Evolutionary conservation across 352 stramenopile genomes (phyloP).

Genomic region (Salisapilia sapeloensis): DNA sequence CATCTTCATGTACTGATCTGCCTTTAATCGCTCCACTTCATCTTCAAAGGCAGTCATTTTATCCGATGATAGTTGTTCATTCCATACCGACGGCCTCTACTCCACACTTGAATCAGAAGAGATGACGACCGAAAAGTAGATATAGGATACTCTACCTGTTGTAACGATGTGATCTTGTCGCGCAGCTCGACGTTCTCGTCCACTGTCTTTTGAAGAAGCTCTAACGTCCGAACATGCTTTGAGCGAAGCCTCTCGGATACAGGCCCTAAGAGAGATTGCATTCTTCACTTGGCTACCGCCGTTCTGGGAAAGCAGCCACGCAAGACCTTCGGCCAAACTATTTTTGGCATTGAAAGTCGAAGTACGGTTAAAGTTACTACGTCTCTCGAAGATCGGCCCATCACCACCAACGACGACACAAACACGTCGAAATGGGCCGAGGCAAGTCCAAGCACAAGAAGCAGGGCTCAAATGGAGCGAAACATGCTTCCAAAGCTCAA

Average conservation of each 20-base stretch:
- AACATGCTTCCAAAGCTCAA: too few species aligned
- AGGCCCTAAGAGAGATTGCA: too few species aligned
- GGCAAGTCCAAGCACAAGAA: too few species aligned
- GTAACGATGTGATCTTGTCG: constrained; percentile 16
- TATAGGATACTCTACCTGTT: constrained; percentile 17
- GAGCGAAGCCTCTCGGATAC: constrained; percentile 47
- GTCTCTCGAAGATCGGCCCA: too few species aligned
- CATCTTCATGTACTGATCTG: constrained; percentile 17
- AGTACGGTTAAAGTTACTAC: constrained; percentile 1
- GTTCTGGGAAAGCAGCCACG: too few species aligned
- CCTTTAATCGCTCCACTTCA: constrained; percentile 33
- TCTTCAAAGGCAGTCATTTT: constrained; percentile 28
- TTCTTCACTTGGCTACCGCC: too few species aligned
- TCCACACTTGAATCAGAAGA: neutral
- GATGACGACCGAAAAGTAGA: neutral
- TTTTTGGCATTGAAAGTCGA: too few species aligned
- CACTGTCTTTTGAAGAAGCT: constrained; percentile 62
- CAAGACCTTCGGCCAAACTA: too few species aligned
- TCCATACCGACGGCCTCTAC: constrained; percentile 26
- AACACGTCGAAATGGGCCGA: too few species aligned
- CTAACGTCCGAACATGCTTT: constrained; percentile 65
- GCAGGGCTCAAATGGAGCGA: too few species aligned
- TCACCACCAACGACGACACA: too few species aligned
- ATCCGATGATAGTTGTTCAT: constrained; percentile 17
- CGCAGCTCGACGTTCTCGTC: constrained; percentile 61